Evolutionary conservation across 1,139 yeast genomes (phyloP).

Genomic region (Blastobotrys serpentis): DNA sequence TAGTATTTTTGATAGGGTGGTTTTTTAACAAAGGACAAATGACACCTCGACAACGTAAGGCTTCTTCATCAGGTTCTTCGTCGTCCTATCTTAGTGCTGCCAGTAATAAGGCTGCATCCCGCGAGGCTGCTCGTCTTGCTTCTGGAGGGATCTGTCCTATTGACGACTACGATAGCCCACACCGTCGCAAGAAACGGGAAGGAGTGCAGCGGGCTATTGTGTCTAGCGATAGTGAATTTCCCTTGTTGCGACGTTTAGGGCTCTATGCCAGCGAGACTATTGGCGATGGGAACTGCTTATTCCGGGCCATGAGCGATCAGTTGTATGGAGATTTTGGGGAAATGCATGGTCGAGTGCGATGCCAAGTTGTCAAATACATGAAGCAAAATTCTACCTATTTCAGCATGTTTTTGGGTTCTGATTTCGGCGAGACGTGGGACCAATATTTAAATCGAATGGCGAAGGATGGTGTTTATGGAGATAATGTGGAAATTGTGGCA

Average conservation of each 20-base stretch:
- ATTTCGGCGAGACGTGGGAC: constrained; percentile 37
- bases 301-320: constrained; percentile 45
- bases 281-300: constrained; percentile 47
- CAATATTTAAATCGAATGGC: constrained; percentile 39
- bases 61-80: constrained; percentile 1
- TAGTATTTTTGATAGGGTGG: constrained; percentile 3
- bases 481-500: constrained; percentile 44
- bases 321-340: constrained; percentile 39
- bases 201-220: not conserved
- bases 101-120: constrained; percentile 5
- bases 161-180: constrained; percentile 1
- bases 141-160: constrained; percentile 1
- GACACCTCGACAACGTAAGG: constrained; percentile 10
- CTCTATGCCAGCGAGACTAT: constrained; percentile 41
- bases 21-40: constrained; percentile 1
- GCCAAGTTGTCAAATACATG: constrained; percentile 37
- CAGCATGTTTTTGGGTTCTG: constrained; percentile 34
- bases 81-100: constrained; percentile 1
- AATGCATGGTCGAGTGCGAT: constrained; percentile 36
- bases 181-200: constrained; percentile 6
- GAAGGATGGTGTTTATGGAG: constrained; percentile 44
- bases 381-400: constrained; percentile 33
- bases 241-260: constrained; percentile 37
- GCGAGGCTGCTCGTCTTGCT: constrained; percentile 10
- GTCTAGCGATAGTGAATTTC: constrained; percentile 36